These are phyloP conservation scores for Gynostemma pentaphyllum DNA, from an alignment of 306 rosid genomes.

Conservation along the genomic window DNA sequence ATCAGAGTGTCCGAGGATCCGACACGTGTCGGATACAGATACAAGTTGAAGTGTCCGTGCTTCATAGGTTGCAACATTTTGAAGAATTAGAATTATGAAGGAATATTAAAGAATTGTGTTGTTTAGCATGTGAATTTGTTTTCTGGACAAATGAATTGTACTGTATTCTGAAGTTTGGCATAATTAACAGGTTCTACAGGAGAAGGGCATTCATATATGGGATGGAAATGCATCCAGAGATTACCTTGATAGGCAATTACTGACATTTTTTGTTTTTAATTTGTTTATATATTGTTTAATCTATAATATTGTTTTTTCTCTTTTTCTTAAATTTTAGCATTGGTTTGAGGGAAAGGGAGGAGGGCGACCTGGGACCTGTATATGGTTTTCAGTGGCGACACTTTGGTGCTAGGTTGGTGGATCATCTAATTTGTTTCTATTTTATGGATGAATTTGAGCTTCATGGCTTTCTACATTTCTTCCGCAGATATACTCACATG, in stretches of 20 bases:
- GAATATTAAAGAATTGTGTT: background rate
- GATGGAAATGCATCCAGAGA: slow-evolving; percentile 95
- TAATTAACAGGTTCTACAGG: slow-evolving; percentile 67
- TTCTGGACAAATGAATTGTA: background rate
- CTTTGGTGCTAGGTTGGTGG: slow-evolving; percentile 84
- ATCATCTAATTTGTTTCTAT: background rate
- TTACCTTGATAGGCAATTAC: slow-evolving; percentile 82
- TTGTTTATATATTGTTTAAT: slow-evolving; percentile 12
- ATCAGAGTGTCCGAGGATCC: too few species aligned
- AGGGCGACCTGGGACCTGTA: slow-evolving; percentile 94
- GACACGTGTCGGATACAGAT: too few species aligned
- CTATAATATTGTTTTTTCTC: slow-evolving; percentile 11
- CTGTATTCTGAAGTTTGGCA: slow-evolving; percentile 12
- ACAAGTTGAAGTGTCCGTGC: too few species aligned
- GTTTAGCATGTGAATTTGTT: background rate
- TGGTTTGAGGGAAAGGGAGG: slow-evolving; percentile 76
- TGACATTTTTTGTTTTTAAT: background rate
- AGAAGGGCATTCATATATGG: slow-evolving; percentile 84
- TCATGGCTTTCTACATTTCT: slow-evolving; percentile 5
- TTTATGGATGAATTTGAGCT: background rate
- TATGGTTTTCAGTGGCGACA: slow-evolving; percentile 99
- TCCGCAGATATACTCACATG: slow-evolving; percentile 77
- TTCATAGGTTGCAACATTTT: background rate
- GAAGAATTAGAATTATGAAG: background rate
- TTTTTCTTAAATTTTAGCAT: slow-evolving; percentile 49